phyloP scores from a whole-genome alignment of 73 alveolate genomes.

The Urostyla sp. region DNA sequence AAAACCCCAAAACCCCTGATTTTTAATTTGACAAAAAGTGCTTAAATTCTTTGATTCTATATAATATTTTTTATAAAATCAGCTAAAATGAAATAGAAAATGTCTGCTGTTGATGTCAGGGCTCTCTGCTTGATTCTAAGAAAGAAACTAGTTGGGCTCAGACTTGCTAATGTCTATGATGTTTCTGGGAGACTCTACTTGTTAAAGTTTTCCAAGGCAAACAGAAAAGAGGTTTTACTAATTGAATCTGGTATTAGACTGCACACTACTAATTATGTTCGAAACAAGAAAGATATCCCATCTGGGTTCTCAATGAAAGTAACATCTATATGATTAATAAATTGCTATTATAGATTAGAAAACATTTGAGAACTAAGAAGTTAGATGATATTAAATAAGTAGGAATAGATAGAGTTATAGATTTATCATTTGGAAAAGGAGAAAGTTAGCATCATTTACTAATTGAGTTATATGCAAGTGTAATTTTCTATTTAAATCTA shows the following conservation, averaged over 20 bases:
- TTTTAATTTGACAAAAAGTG: too few relatives aligned
- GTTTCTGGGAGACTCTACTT: constrained; percentile 79
- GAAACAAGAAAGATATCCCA: constrained; percentile 84
- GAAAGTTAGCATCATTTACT: constrained; percentile 80
- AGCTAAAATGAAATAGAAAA: constrained; percentile 73
- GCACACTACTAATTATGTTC: constrained; percentile 78
- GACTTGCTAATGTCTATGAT: constrained; percentile 89
- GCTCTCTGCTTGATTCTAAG: constrained; percentile 73
- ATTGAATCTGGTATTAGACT: constrained; percentile 85
- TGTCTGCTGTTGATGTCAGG: constrained; percentile 84
- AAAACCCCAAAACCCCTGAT: too few relatives aligned
- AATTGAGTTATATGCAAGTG: constrained; percentile 84
- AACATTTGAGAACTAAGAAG: constrained; percentile 84
- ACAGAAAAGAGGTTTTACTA: constrained; percentile 73
- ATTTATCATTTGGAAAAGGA: constrained; percentile 83
- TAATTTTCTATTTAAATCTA: neutral
- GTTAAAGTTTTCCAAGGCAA: constrained; percentile 81
- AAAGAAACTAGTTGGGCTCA: constrained; percentile 64
- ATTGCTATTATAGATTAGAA: constrained; percentile 73
- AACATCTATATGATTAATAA: neutral
- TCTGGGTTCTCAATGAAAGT: constrained; percentile 87
- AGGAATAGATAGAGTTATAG: constrained; percentile 91
- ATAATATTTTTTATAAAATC: neutral
- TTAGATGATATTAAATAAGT: constrained; percentile 74
- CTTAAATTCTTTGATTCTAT: too few relatives aligned